These are phyloP conservation scores for Vigna reflexopilosa DNA, from an alignment of 306 rosid species.

Conservation along the genomic window DNA sequence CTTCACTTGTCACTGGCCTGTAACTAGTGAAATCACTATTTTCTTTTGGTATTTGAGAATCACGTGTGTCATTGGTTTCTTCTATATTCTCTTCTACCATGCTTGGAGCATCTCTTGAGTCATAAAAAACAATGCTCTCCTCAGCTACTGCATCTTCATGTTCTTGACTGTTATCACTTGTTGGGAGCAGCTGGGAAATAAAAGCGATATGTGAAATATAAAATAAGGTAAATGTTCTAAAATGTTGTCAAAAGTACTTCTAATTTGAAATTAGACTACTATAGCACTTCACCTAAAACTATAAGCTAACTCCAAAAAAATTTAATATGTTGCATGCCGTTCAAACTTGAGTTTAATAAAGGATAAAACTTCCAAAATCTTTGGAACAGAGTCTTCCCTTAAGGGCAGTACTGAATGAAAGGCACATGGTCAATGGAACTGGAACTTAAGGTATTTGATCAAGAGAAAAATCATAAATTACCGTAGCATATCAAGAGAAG, in stretches of 20 bases:
- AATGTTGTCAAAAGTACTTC: conserved; percentile 22
- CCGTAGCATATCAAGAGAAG: conserved; percentile 22
- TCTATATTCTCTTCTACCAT: conserved; percentile 41
- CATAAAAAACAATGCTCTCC: conserved; percentile 51
- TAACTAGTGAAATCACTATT: conserved; percentile 42
- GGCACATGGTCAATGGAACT: conserved; percentile 14
- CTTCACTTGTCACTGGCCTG: conserved; percentile 49
- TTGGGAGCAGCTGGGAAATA: conserved; percentile 60
- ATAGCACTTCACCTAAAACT: conserved; percentile 44
- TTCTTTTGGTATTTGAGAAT: conserved; percentile 56
- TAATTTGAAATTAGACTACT: conserved; percentile 33
- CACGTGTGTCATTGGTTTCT: conserved; percentile 47
- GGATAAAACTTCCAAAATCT: conserved; percentile 29
- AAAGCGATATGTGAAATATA: conserved; percentile 37
- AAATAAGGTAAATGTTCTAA: conserved; percentile 2
- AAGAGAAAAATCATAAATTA: conserved; percentile 15
- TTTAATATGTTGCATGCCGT: conserved; percentile 40
- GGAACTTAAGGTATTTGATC: conserved; percentile 27
- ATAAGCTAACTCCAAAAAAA: conserved; percentile 46
- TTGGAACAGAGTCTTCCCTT: conserved; percentile 43
- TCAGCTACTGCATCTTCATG: conserved; percentile 46
- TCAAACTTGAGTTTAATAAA: conserved; percentile 38
- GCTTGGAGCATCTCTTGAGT: conserved; percentile 42
- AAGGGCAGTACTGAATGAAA: conserved; percentile 27
- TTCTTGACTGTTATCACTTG: conserved; percentile 57